Evolutionary conservation across 148 eudicot species (phyloP).

Genomic region (Amaranthus hypochondriacus): DNA sequence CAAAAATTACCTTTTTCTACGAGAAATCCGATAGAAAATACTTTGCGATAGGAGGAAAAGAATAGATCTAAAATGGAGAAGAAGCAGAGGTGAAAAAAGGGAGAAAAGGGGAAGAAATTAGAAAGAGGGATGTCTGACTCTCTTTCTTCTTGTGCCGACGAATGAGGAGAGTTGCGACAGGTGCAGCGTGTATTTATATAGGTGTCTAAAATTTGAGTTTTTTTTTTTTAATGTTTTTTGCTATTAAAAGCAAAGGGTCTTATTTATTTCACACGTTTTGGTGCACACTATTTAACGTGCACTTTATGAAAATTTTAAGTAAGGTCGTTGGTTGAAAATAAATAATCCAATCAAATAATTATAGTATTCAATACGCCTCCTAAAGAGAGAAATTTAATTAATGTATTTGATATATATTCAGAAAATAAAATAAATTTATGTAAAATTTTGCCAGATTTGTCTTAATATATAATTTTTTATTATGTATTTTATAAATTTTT

Average conservation of each 20-base stretch:
- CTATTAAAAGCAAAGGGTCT: neutral
- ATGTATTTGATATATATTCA: no score
- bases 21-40: neutral
- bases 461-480: no score
- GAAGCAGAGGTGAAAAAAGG: neutral
- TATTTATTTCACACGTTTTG: conserved; percentile 21
- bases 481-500: no score
- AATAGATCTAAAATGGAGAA: conserved; percentile 5
- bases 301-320: no score
- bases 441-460: no score
- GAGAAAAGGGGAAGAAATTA: neutral
- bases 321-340: no score
- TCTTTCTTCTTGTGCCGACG: conserved; percentile 23
- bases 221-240: neutral
- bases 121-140: neutral
- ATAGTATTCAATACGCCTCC: no score
- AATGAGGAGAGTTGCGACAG: conserved; percentile 22
- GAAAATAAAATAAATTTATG: no score
- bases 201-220: conserved; percentile 12
- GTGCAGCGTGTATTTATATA: conserved; percentile 21
- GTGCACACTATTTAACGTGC: neutral
- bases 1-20: conserved; percentile 9
- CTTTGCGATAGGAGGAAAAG: neutral
- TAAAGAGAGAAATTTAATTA: no score
- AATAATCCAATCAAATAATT: no score